These are phyloP conservation scores for Lentinus tigrinus DNA, from an alignment of 768 basidiomycete species.

Conservation along the genomic window DNA sequence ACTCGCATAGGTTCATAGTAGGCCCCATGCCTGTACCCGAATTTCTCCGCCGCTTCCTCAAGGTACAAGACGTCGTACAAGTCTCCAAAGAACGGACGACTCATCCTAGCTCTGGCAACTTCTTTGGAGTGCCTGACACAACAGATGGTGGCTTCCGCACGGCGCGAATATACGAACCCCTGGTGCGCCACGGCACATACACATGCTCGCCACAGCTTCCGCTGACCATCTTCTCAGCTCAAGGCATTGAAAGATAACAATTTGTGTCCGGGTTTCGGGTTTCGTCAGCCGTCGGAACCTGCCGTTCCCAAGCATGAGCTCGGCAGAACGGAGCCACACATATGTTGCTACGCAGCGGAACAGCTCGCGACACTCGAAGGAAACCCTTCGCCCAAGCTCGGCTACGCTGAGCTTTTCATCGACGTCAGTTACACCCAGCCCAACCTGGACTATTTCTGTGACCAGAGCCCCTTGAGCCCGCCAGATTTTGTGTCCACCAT, in stretches of 20 bases:
- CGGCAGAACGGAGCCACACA: no score
- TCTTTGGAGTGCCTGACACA: background rate
- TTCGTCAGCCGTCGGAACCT: no score
- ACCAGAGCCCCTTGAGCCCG: background rate
- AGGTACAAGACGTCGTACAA: background rate
- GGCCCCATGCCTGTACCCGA: constrained; percentile 4
- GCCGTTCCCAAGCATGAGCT: no score
- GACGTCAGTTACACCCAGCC: background rate
- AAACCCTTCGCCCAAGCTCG: background rate
- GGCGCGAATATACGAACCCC: background rate
- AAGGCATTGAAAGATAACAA: background rate
- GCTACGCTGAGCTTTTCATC: constrained; percentile 1
- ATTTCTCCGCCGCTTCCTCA: background rate
- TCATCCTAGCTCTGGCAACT: no score
- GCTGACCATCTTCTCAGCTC: background rate
- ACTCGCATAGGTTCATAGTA: background rate
- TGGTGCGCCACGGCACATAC: background rate
- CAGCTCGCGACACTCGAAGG: background rate
- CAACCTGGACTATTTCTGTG: background rate
- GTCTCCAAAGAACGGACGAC: no score
- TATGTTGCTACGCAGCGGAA: no score
- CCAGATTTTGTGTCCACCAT: no score
- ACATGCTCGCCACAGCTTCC: background rate
- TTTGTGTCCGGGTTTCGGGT: no score
- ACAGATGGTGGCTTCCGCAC: background rate